These are phyloP conservation scores for Capsicum rhomboideum DNA, from an alignment of 257 asterid species.

Conservation along the genomic window DNA sequence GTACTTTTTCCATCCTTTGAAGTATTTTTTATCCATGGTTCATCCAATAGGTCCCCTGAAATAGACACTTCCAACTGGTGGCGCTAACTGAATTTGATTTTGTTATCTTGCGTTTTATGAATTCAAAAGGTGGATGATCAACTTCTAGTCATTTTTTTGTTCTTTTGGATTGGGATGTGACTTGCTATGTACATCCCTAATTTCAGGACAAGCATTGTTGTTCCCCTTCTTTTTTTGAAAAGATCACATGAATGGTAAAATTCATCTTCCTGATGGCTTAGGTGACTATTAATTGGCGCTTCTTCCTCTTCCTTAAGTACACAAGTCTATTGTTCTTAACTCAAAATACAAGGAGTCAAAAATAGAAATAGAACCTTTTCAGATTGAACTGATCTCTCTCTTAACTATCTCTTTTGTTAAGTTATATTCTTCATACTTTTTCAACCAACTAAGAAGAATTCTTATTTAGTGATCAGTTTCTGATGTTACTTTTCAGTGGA, in stretches of 20 bases:
- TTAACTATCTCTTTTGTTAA: not conserved
- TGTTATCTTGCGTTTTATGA: not conserved
- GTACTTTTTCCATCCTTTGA: not conserved
- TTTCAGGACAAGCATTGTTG: not conserved
- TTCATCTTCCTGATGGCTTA: not conserved
- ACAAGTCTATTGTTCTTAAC: not conserved
- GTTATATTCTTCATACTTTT: not conserved
- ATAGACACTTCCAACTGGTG: not conserved
- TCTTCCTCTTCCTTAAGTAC: not conserved
- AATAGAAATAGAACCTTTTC: not conserved
- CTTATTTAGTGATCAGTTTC: not conserved
- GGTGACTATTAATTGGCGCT: not conserved
- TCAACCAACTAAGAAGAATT: not conserved
- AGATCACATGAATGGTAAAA: not conserved
- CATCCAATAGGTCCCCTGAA: not conserved
- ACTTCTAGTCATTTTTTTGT: not conserved
- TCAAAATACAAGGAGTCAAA: not conserved
- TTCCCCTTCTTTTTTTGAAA: not conserved
- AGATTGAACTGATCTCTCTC: not conserved
- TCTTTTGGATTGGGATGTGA: not conserved
- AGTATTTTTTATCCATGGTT: not conserved
- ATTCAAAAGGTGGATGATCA: not conserved
- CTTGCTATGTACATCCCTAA: not conserved
- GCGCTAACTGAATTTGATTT: not conserved
- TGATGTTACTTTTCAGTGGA: slow-evolving; percentile 53